A percentile compares a stretch with the other conserved stretches of the same genome.
Evolutionary conservation across 2,329 filamentous ascomycete species (phyloP).

Genomic region (Plectosphaerella cucumerina): DNA sequence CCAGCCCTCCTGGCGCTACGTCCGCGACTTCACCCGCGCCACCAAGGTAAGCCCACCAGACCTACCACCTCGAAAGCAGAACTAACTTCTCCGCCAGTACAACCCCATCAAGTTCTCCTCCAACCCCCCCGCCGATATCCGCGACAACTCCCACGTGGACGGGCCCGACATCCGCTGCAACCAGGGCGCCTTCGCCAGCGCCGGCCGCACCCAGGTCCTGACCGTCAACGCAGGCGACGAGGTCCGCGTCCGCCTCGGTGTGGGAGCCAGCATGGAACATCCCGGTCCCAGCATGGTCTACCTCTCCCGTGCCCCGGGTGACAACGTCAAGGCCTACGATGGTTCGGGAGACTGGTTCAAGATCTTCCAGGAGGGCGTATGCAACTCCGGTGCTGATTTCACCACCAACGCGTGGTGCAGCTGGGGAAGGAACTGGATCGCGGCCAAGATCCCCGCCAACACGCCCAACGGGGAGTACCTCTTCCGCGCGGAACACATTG

Average conservation of each 20-base stretch:
- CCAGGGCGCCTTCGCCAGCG: constrained; percentile 19
- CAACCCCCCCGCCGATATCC: constrained; percentile 17
- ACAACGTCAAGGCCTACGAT: constrained; percentile 20
- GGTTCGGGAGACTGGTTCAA: constrained; percentile 22
- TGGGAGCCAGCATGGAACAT: constrained; percentile 15
- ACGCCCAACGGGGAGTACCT: constrained; percentile 32
- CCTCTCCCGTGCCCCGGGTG: constrained; percentile 19
- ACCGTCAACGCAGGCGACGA: constrained; percentile 17
- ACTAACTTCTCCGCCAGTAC: constrained; percentile 4
- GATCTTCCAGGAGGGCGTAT: constrained; percentile 17
- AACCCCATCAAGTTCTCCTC: constrained; percentile 23
- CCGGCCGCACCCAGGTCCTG: constrained; percentile 16
- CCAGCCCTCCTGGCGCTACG: constrained; percentile 14
- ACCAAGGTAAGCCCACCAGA: constrained; percentile 4
- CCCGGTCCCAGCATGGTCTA: constrained; percentile 17
- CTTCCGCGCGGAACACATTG: constrained; percentile 28
- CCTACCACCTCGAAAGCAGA: too few relatives aligned
- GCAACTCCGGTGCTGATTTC: constrained; percentile 14
- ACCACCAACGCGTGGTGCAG: constrained; percentile 17
- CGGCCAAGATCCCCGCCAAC: constrained; percentile 26
- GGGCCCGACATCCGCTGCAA: constrained; percentile 22
- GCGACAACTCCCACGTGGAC: constrained; percentile 15
- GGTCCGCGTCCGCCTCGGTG: constrained; percentile 15
- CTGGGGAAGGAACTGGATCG: constrained; percentile 17
- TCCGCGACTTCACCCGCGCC: constrained; percentile 19